Base-by-base conservation (phyloP, 2,329 filamentous ascomycete species). In the Fusarium sp. region DNA sequence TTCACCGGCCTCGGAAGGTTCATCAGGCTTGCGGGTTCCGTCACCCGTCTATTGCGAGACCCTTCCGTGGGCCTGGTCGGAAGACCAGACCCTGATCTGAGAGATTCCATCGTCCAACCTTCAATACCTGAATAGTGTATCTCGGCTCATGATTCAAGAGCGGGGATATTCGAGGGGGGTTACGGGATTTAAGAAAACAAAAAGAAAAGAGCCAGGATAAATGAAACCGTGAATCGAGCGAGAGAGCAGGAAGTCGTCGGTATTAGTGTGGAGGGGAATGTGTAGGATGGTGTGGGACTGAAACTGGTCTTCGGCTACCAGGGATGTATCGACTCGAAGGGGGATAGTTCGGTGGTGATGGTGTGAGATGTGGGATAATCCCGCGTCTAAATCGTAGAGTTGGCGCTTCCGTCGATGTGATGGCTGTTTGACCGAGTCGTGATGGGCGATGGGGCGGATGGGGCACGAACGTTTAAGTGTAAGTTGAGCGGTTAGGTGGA, bases 71-170 rank as follows among this genome's bases (percentile, higher is more conserved):
- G 79, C 63, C 81, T 79, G 62, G 79, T 73, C 12, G 81, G 82
- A 52, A 83, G 77, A 61, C 83, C 81, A 70, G 79, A 81, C 60
- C 79, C 79, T 65, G 76, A 76, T 74, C 78, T 80, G 59, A 79
- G 76, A 73, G 82, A 81, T 77, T 82, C 81, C 84, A 85, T 85
- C 66, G 62, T 81, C 77, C 77, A 73, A 75, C 69, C 71, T 76
- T 75, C 63, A 74, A 59, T 62, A 62, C 60, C 61, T 50, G 56
- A 27, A 61, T 44, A 37, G 53, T 68, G 55, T 67, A 51, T 53
- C 55, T 60, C 47, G 50, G 66, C 70, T 59, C 73, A 75, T 75
- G 66, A 56, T 74, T 71, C 53, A 54, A 60, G n/a, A 36, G 36
- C 44, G 53, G 58, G 36, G n/a, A 43, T 18, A 36, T 27, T 52